Base-by-base conservation (phyloP, 176 grass and related monocot genomes). In the Pontederia crassipes region DNA sequence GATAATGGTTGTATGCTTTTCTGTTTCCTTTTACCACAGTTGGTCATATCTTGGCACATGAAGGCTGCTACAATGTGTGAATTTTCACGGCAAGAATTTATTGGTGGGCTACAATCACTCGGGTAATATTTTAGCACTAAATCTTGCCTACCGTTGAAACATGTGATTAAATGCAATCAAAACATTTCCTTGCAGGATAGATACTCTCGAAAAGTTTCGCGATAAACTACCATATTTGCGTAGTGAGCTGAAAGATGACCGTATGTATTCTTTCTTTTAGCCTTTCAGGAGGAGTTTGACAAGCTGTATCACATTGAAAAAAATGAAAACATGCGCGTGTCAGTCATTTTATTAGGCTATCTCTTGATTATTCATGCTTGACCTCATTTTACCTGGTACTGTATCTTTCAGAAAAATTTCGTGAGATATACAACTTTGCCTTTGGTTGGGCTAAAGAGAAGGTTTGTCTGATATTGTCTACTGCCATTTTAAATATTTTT, bases 1-100 rank as follows among this genome's bases (percentile, higher is more conserved):
- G 32, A 29, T 58, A 35, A 46, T 15, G 48, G 17, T 67, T 12
- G 24, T 67, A 57, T 50, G n/a, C 55, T 58, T 50, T 54, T 64
- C n/a, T 61, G 20, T 71, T 28, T 28, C 55, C 27, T 65, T 52
- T 54, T 73, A 14, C 57, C 77, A 71, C 83, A 99, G 94, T 86
- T 99, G 86, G 94, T 93, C 71, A 81, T 99, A 79, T 99, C 88
- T 62, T 99, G 88, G 94, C 94, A 99, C 78, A 99, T 99, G 94
- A 99, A 93, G 85, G 94, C 94, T 48, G 88, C 82, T 52, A 99
- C 94, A 62, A 99, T 99, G 94, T 99, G 94, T 83, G 94, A 99
- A 79, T 99, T 99, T 66, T 84, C 90, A 69, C 71, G 28, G 52
- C 86, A 95, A 64, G 90, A 95, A 76, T 95, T 95, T 66, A 67